phyloP scores from a whole-genome alignment of 108 stramenopile species.

The Skeletonema menzelii region DNA sequence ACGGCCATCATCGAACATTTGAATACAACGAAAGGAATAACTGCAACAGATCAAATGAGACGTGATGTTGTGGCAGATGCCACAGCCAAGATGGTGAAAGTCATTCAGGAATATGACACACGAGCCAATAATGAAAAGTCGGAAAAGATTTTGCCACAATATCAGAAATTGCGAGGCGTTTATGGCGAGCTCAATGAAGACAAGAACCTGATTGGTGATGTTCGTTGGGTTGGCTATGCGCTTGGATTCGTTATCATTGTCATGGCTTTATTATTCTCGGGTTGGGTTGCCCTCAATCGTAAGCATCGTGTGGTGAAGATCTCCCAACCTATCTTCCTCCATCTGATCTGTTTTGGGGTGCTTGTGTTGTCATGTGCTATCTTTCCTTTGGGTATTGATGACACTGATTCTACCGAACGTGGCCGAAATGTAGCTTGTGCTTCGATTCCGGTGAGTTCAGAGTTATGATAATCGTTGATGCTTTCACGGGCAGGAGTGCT shows the following conservation, averaged over 20 bases:
- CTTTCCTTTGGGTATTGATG: slow-evolving; percentile 5
- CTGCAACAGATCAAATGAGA: not conserved
- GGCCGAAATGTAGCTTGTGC: not conserved
- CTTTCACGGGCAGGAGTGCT: not conserved
- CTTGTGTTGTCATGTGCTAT: slow-evolving; percentile 43
- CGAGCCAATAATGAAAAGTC: not conserved
- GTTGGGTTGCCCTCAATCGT: slow-evolving; percentile 1
- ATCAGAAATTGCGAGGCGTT: slow-evolving; percentile 1
- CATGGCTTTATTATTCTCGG: not conserved
- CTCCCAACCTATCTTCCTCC: slow-evolving; percentile 59
- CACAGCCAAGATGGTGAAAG: not conserved
- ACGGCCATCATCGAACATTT: slow-evolving; percentile 18
- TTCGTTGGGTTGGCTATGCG: slow-evolving; percentile 5
- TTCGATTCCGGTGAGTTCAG: not conserved
- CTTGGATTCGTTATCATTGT: not conserved
- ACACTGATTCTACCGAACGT: not conserved
- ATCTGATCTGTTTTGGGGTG: slow-evolving; percentile 54
- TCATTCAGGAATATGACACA: not conserved
- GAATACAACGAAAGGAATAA: not conserved
- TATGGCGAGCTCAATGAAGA: slow-evolving; percentile 1
- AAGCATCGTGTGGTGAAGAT: slow-evolving; percentile 3
- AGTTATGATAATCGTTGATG: not conserved
- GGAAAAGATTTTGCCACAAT: not conserved
- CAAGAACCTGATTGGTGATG: not conserved
- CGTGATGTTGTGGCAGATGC: not conserved